Percentiles rank a stretch among this genome's conserved stretches.
Conservation (phyloP, 2,329 filamentous ascomycete genomes). For the Apiospora hydei region DNA sequence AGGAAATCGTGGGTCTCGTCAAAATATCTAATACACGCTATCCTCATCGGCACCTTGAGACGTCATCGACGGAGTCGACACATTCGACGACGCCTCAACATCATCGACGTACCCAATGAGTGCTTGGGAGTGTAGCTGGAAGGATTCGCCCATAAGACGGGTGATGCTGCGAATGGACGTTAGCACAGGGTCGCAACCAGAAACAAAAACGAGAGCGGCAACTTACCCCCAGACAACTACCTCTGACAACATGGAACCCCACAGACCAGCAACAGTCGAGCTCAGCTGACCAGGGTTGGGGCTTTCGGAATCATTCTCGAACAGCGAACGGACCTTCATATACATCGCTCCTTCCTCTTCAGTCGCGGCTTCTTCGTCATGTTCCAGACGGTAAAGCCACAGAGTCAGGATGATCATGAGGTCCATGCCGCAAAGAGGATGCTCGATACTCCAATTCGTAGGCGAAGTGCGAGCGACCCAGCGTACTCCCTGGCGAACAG, state of each 20-base stretch:
- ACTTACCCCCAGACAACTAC: constrained; percentile 99
- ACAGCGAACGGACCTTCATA: constrained; percentile 88
- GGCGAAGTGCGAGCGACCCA: constrained; percentile 98
- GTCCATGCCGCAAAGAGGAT: constrained; percentile 94
- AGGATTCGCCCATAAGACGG: constrained; percentile 96
- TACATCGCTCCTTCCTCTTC: constrained; percentile 90
- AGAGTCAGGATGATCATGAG: constrained; percentile 97
- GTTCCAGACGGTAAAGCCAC: constrained; percentile 99
- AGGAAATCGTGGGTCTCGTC: constrained; percentile 59
- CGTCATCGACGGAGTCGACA: constrained; percentile 75
- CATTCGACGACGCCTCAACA: constrained; percentile 71
- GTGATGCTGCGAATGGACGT: constrained; percentile 68
- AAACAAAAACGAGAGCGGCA: neutral
- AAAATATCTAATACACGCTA: constrained; percentile 69
- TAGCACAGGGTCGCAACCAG: neutral
- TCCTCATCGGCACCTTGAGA: constrained; percentile 76
- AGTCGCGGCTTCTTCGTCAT: constrained; percentile 90
- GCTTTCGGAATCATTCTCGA: constrained; percentile 89
- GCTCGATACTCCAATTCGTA: constrained; percentile 99
- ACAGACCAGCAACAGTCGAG: constrained; percentile 92
- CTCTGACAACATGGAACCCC: constrained; percentile 98
- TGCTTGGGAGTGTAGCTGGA: constrained; percentile 95
- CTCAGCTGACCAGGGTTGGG: constrained; percentile 80
- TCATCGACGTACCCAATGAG: constrained; percentile 94
- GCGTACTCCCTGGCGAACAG: constrained; percentile 90